phyloP scores from a whole-genome alignment of 2,329 filamentous ascomycete genomes.

The Leptographium flavum region DNA sequence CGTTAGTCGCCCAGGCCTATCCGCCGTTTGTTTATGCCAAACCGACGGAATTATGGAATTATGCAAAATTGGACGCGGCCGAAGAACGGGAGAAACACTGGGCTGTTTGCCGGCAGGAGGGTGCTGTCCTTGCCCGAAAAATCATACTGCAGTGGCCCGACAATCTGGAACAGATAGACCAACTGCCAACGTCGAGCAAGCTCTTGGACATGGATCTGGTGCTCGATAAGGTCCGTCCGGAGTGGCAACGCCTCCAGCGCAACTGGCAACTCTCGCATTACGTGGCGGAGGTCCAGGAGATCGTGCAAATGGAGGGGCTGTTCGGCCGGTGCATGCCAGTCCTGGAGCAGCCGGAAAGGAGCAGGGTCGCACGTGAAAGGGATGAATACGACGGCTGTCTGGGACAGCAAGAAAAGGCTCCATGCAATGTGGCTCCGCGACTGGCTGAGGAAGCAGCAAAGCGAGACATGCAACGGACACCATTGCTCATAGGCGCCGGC shows the following conservation, averaged over 20 bases:
- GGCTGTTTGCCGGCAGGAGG: not conserved
- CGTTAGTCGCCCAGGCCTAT: not conserved
- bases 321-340: not conserved
- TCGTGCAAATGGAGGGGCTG: not conserved
- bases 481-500: not conserved
- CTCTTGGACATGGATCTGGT: constrained; percentile 16
- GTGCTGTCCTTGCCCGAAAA: not conserved
- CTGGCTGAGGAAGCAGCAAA: not conserved
- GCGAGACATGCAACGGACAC: not conserved
- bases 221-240: constrained; percentile 22
- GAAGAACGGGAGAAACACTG: not conserved
- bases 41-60: not conserved
- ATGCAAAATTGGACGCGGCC: not conserved
- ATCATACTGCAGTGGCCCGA: not conserved
- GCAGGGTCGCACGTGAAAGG: not conserved
- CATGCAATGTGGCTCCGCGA: not conserved
- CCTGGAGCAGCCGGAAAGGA: not conserved
- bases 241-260: constrained; percentile 33
- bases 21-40: not conserved
- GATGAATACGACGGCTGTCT: not conserved
- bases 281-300: constrained; percentile 12
- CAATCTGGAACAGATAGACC: not conserved
- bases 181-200: not conserved
- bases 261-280: constrained; percentile 32
- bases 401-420: not conserved